Evolutionary conservation across 768 basidiomycete genomes (phyloP).

Genomic region (Strobilomyces confusus): DNA sequence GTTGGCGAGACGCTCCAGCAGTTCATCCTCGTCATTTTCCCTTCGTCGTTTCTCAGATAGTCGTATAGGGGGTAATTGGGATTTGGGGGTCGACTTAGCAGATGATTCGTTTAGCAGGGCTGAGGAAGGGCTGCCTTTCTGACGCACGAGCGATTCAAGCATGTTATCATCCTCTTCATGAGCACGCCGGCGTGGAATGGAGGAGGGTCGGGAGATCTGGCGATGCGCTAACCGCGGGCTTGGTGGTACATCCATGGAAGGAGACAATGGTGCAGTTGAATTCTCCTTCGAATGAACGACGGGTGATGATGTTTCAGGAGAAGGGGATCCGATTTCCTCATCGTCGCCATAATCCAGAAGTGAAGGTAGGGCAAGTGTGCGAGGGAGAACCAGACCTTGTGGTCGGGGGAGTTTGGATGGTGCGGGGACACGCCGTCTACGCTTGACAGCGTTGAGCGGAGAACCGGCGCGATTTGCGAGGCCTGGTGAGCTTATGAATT

Average conservation of each 20-base stretch:
- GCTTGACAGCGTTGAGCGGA: slow-evolving; percentile 45
- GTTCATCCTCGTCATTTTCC: slow-evolving; percentile 64
- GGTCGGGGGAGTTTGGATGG: slow-evolving; percentile 46
- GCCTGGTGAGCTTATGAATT: slow-evolving; percentile 27
- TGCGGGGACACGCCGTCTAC: slow-evolving; percentile 50
- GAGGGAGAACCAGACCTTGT: slow-evolving; percentile 38
- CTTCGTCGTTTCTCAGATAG: slow-evolving; percentile 69
- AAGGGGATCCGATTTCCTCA: slow-evolving; percentile 26
- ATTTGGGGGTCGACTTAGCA: slow-evolving; percentile 29
- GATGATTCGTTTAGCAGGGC: slow-evolving; percentile 31
- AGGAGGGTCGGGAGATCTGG: slow-evolving; percentile 34
- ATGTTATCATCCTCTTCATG: slow-evolving; percentile 51
- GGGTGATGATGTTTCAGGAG: slow-evolving; percentile 13
- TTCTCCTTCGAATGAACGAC: slow-evolving; percentile 13
- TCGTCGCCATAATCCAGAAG: slow-evolving; percentile 79
- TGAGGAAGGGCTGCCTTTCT: slow-evolving; percentile 34
- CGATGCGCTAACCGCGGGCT: slow-evolving; percentile 39
- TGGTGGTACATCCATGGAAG: slow-evolving; percentile 34
- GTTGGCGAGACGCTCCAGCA: slow-evolving; percentile 54
- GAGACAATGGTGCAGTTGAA: slow-evolving; percentile 27
- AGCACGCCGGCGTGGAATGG: slow-evolving; percentile 43
- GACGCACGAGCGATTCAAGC: slow-evolving; percentile 51
- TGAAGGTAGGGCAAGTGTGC: slow-evolving; percentile 51
- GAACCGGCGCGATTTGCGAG: slow-evolving; percentile 27
- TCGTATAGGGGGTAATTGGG: slow-evolving; percentile 42